phyloP scores from a whole-genome alignment of 352 stramenopile genomes.

The Phytophthora hibernalis region DNA sequence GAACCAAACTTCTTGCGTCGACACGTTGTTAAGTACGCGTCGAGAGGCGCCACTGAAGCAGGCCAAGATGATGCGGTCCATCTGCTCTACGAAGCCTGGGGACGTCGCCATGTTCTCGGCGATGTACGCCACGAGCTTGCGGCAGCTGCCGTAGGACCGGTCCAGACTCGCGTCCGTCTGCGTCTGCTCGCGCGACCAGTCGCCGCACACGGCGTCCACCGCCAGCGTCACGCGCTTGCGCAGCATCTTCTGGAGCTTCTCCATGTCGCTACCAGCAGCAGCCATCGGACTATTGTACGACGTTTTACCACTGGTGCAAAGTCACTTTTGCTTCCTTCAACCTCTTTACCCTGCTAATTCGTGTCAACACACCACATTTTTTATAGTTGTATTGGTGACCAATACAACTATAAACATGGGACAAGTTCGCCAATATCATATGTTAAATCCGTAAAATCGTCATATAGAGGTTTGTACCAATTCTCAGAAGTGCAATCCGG shows the following conservation, averaged over 20 bases:
- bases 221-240: constrained; percentile 50
- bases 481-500: constrained; percentile 26
- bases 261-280: constrained; percentile 8
- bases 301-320: constrained; percentile 10
- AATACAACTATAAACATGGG: neutral
- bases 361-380: neutral
- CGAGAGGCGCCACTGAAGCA: constrained; percentile 64
- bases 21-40: constrained; percentile 54
- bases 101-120: constrained; percentile 64
- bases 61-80: constrained; percentile 76
- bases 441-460: too few relatives aligned
- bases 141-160: constrained; percentile 55
- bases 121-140: constrained; percentile 63
- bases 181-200: constrained; percentile 29
- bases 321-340: neutral
- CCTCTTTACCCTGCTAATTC: neutral
- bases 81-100: constrained; percentile 61
- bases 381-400: too few relatives aligned
- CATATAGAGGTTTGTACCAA: neutral
- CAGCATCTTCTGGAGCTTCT: constrained; percentile 35
- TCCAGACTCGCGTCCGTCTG: constrained; percentile 44
- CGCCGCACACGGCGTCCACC: constrained; percentile 51
- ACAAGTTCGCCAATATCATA: too few relatives aligned
- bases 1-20: constrained; percentile 67
- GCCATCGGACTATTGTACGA: constrained; percentile 1